Base-by-base conservation (phyloP, 2,329 filamentous ascomycete genomes). In the Xylaria sp. region DNA sequence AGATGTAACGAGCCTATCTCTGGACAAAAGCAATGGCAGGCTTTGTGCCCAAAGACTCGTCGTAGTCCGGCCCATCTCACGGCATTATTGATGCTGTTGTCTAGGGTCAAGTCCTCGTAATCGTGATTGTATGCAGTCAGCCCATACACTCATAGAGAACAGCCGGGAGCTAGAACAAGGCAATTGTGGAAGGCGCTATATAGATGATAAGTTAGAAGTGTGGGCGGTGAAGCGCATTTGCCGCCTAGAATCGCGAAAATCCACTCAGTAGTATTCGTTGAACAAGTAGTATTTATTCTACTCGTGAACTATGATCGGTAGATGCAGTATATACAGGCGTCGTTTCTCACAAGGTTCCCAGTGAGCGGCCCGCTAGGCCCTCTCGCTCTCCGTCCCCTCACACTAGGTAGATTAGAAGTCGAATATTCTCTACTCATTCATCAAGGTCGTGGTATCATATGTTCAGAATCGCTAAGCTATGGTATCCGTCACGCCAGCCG, bases 401-500 rank as follows among this genome's bases (percentile, higher is more conserved):
- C 25, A 12, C 45, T 58, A 45, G 23, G 39, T 55, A 36, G n/a
- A 55, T 36, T 52, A 53, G 20, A 43, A 39, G 56, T 63, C 43
- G 9, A 53, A 63, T 25, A 45, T 56, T 23, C 10, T 65, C 43
- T 62, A 30, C 53, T 65, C 45, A 52, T 59, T 64, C 56, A 53
- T 65, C 34, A 56, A 65, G 48, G 13, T 55, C 55, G 39, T 63
- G 64, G 57, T 67, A 67, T 65, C 52, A 62, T 60, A 65, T 64
- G 53, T 62, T 53, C 45, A 66, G 59, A 61, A 69, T 70, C 56
- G 66, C 63, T 48, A 52, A 68, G 59, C 48, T 56, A 58, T 63
- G 52, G 30, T 66, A 62, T 66, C 61, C 52, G 32, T 45, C 57
- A 39, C 61, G 15, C 41, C 39, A 45, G 36, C 32, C 20, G 43